Evolutionary conservation across 495 filamentous ascomycete genomes (phyloP).

Genomic region (Penicillium verhagenii): DNA sequence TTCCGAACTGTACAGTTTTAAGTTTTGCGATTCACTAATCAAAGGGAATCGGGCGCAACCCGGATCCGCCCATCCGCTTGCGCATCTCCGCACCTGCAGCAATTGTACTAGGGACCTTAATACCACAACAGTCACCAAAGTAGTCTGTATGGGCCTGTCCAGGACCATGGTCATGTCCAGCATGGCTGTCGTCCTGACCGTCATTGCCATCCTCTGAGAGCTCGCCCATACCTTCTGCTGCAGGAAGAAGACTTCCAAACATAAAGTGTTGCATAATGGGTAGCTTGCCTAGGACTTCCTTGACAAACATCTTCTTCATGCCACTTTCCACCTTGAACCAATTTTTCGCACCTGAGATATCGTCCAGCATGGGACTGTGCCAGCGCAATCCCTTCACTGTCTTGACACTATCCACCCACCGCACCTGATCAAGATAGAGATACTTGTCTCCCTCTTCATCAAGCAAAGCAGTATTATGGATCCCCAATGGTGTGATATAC

Average conservation of each 20-base stretch:
- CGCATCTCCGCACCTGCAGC: conserved; percentile 83
- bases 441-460: conserved; percentile 83
- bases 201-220: conserved; percentile 45
- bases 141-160: conserved; percentile 45
- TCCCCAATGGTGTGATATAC: conserved; percentile 79
- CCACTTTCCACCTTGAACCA: conserved; percentile 93
- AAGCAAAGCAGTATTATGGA: conserved; percentile 81
- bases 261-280: conserved; percentile 99
- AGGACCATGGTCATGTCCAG: conserved; percentile 55
- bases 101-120: conserved; percentile 92
- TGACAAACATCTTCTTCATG: conserved; percentile 95
- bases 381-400: conserved; percentile 92
- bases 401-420: conserved; percentile 94
- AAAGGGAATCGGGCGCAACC: conserved; percentile 85
- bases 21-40: conserved; percentile 50
- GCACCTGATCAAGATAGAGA: conserved; percentile 87
- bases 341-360: conserved; percentile 87
- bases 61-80: conserved; percentile 64
- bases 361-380: conserved; percentile 98
- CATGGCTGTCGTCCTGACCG: conserved; percentile 57
- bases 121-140: conserved; percentile 98
- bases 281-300: conserved; percentile 87
- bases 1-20: conserved; percentile 3
- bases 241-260: conserved; percentile 82
- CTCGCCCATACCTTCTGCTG: conserved; percentile 74